Base-by-base conservation (phyloP, 768 basidiomycete species). In the Tulasnella sp. region DNA sequence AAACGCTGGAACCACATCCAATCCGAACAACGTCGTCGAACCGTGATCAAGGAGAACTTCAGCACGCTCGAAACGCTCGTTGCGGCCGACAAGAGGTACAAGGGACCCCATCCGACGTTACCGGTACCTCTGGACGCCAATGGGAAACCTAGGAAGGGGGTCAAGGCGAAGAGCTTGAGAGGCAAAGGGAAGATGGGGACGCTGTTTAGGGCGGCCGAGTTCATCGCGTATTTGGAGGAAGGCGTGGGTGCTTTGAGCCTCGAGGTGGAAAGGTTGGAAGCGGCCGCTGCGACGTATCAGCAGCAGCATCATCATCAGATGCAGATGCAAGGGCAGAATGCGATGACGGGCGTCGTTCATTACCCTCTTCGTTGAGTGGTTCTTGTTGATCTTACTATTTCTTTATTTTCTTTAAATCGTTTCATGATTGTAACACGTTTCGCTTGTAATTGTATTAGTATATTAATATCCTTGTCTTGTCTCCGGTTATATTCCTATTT, bases 1-100 rank as follows among this genome's bases (percentile, higher is more conserved):
- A 95, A 96, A 83, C 90, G 95, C 19, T 89, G 94, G 21, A 96
- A 96, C 84, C 95, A 97, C 87, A 96, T 97, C 87, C 92, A 95
- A 90, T 95, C 94, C 9, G 96, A 97, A 84, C 95, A 97, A 86
- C 94, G 94, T 83, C 93, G 96, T 12, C 91, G 96, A 14, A 97
- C 97, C 83, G 93, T 94, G 75, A 97, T 97, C 82, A 91, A 94
- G 58, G 92, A 94, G 81, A 94, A 95, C 56, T 97, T 96, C 85
- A 91, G 94, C 0, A 94, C 95, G 83, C 86, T 97, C 58, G 95
- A 95, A 40, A 86, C 91, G 0, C 87, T 97, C 34, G 91, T 97
- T 76, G 91, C 94, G 0, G 93, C 94, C 27, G 91, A 81, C 40
- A 81, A 81, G 19, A 14, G n/a, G 71, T 78, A 78, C 68, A 78